Evolutionary conservation across 257 asterid genomes (phyloP).

Genomic region (Fraxinus excelsior): DNA sequence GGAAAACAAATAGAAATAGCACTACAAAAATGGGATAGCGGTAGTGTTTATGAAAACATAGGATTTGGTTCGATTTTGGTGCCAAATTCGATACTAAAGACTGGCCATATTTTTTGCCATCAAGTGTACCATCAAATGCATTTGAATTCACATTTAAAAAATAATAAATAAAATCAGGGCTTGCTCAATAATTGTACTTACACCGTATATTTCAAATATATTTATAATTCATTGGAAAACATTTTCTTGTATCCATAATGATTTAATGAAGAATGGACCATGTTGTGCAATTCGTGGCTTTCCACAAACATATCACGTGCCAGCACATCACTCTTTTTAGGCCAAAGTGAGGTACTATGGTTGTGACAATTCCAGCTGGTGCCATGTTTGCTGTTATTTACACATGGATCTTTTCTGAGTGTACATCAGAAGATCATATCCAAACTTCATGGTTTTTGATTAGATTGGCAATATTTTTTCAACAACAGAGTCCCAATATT

Average conservation of each 20-base stretch:
- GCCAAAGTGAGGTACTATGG: conserved; percentile 24
- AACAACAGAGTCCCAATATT: not conserved
- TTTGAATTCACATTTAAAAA: no score
- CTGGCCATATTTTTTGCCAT: no score
- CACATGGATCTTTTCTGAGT: conserved; percentile 72
- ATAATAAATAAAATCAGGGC: no score
- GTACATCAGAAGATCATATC: conserved; percentile 19
- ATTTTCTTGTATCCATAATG: not conserved
- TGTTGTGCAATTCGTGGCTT: not conserved
- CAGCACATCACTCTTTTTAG: no score
- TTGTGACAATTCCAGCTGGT: conserved; percentile 84
- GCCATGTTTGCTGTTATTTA: conserved; percentile 74
- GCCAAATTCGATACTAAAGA: no score
- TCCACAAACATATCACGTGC: not conserved
- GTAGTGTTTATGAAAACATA: not conserved
- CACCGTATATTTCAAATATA: not conserved
- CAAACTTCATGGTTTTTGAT: conserved; percentile 23
- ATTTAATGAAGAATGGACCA: not conserved
- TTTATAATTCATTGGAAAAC: not conserved
- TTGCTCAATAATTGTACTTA: not conserved
- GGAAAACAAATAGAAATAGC: no score
- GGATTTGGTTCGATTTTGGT: not conserved
- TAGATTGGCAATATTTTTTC: no score
- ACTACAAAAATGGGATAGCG: not conserved
- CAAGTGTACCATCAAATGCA: no score